phyloP scores from a whole-genome alignment of 1,139 yeast genomes.

The Scheffersomyces titani region DNA sequence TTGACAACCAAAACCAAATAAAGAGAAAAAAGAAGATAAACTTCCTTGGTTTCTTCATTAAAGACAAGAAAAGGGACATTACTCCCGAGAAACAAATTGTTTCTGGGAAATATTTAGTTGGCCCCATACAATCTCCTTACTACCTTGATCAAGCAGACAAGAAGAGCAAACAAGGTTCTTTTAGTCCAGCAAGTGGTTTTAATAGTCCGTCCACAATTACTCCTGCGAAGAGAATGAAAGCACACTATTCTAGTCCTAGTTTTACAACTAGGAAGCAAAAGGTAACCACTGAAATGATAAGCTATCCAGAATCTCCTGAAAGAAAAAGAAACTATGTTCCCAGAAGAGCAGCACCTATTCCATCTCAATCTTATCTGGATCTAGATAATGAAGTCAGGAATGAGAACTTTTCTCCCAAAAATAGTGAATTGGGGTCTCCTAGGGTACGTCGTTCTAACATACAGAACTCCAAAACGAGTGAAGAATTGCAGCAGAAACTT shows the following conservation, averaged over 20 bases:
- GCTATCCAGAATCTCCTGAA: background rate
- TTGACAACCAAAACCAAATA: background rate
- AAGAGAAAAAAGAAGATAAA: background rate
- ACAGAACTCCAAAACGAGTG: background rate
- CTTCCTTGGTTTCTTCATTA: background rate
- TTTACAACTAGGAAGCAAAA: background rate
- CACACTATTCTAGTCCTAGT: background rate
- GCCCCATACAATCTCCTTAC: background rate
- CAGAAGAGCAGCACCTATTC: background rate
- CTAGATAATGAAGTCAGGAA: background rate
- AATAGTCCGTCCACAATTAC: background rate
- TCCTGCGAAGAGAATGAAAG: background rate
- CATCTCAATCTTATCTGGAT: background rate
- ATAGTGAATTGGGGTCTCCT: background rate
- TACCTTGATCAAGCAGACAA: background rate
- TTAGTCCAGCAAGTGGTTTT: background rate
- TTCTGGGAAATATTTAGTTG: background rate
- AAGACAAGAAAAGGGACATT: background rate
- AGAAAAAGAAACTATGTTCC: background rate
- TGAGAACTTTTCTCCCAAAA: background rate
- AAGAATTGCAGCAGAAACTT: background rate
- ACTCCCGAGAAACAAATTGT: background rate
- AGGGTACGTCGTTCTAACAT: background rate
- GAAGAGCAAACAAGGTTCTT: background rate
- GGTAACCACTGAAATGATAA: background rate